These are phyloP conservation scores for Discostella stelligera DNA, from an alignment of 352 stramenopile genomes.

Conservation along the genomic window DNA sequence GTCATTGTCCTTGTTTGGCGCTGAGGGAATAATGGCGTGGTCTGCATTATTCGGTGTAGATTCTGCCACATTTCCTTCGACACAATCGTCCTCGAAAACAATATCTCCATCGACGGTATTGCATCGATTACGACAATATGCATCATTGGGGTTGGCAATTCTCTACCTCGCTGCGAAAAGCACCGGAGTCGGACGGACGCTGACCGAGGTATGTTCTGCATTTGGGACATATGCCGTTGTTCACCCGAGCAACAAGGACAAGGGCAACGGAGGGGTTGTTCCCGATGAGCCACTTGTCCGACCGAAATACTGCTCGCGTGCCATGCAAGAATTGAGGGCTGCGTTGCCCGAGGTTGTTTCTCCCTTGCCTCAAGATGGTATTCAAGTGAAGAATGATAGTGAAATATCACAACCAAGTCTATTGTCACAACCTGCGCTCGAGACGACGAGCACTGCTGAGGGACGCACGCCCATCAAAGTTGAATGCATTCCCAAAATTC, in stretches of 20 bases:
- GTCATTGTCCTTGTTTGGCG: slow-evolving; percentile 19
- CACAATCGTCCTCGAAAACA: slow-evolving; percentile 3
- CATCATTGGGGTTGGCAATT: slow-evolving; percentile 57
- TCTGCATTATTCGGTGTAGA: not conserved
- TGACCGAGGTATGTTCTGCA: slow-evolving; percentile 65
- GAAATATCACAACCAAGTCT: not conserved
- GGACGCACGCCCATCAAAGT: not conserved
- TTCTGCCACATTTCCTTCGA: not conserved
- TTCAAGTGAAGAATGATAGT: not conserved
- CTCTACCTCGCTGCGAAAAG: slow-evolving; percentile 65
- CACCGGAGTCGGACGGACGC: slow-evolving; percentile 43
- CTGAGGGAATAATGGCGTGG: not conserved
- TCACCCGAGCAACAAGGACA: slow-evolving; percentile 11
- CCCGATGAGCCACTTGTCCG: slow-evolving; percentile 47
- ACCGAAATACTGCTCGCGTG: slow-evolving; percentile 68
- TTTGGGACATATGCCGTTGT: slow-evolving; percentile 35
- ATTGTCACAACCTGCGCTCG: not conserved
- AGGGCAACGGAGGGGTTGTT: not conserved
- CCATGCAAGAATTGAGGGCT: slow-evolving; percentile 69
- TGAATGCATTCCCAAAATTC: slow-evolving; percentile 3
- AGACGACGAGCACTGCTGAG: not conserved
- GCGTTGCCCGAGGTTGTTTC: slow-evolving; percentile 20
- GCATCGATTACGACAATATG: slow-evolving; percentile 58
- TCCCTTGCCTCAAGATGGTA: not conserved
- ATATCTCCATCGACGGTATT: slow-evolving; percentile 22